A percentile compares a stretch with the other conserved stretches of the same genome.
Evolutionary conservation across 2,329 filamentous ascomycete species (phyloP).

Genomic region (Camillea tinctor): DNA sequence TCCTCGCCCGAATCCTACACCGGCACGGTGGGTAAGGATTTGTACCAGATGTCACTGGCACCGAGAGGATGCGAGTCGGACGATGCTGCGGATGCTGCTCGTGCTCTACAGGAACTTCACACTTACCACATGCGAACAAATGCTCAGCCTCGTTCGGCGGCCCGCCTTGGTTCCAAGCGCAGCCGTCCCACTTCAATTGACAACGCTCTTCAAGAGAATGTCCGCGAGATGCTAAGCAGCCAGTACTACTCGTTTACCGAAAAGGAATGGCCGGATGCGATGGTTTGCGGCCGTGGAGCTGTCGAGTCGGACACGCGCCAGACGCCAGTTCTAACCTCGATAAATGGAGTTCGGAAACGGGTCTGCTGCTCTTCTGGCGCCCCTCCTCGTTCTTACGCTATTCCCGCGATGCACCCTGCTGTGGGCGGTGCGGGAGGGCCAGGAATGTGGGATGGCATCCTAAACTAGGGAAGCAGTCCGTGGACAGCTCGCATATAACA

Average conservation of each 20-base stretch:
- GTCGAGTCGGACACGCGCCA: conserved; percentile 17
- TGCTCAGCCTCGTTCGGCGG: conserved; percentile 33
- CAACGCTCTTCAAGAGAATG: conserved; percentile 62
- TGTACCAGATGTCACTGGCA: conserved; percentile 47
- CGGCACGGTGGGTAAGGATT: conserved; percentile 50
- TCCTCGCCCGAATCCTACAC: conserved; percentile 59
- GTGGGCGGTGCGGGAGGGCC: conserved; percentile 53
- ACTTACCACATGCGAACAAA: conserved; percentile 44
- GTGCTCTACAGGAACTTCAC: conserved; percentile 60
- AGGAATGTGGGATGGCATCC: conserved; percentile 66
- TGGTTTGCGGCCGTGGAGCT: conserved; percentile 38
- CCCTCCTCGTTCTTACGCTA: conserved; percentile 42
- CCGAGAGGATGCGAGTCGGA: conserved; percentile 49
- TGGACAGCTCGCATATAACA: conserved; percentile 6
- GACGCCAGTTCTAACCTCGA: conserved; percentile 34
- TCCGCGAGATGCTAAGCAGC: conserved; percentile 57
- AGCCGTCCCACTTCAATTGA: conserved; percentile 59
- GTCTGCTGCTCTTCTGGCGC: conserved; percentile 65
- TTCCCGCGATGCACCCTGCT: conserved; percentile 47
- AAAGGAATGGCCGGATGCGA: conserved; percentile 35
- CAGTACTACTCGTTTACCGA: conserved; percentile 34
- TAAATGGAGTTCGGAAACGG: conserved; percentile 57
- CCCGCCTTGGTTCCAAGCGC: conserved; percentile 53
- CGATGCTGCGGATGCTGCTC: conserved; percentile 54
- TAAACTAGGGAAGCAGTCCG: conserved; percentile 44